Conservation (phyloP, 108 stramenopile genomes). For the Cylindrotheca closterium region DNA sequence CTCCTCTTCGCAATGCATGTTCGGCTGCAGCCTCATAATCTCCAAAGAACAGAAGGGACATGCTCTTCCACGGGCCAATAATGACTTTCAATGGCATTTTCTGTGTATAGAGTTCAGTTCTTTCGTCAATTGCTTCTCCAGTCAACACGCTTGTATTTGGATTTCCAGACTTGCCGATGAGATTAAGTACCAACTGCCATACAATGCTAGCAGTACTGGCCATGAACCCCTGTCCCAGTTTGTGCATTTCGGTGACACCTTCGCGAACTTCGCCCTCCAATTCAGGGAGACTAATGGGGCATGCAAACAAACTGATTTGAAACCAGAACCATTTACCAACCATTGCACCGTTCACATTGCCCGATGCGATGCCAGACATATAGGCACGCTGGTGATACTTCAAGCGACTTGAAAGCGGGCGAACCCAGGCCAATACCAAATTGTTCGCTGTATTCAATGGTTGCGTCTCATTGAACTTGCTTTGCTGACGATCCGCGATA, state of each 20-base stretch:
- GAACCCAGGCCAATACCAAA: too few species aligned
- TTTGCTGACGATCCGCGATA: too few species aligned
- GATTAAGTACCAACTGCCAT: not conserved
- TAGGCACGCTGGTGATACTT: not conserved
- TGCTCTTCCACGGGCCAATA: not conserved
- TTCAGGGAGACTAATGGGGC: not conserved
- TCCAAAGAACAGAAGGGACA: not conserved
- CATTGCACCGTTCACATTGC: not conserved
- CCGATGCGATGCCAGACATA: not conserved
- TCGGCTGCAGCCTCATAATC: not conserved
- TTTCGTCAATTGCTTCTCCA: not conserved
- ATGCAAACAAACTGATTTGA: not conserved
- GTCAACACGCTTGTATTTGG: not conserved
- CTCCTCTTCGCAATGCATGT: not conserved
- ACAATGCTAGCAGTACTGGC: not conserved
- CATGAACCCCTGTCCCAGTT: not conserved
- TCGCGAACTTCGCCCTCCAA: not conserved
- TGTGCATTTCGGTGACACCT: too few species aligned
- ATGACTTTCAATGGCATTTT: not conserved
- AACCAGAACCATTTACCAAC: conserved; percentile 1
- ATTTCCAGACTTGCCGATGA: not conserved
- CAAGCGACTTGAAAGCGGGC: not conserved
- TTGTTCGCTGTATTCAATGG: too few species aligned
- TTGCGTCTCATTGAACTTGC: too few species aligned
- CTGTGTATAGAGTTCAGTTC: not conserved